Evolutionary conservation across 2,329 filamentous ascomycete genomes (phyloP), one percentile per base, ranked within the genome.

Genomic region (Apiospora aurea): DNA sequence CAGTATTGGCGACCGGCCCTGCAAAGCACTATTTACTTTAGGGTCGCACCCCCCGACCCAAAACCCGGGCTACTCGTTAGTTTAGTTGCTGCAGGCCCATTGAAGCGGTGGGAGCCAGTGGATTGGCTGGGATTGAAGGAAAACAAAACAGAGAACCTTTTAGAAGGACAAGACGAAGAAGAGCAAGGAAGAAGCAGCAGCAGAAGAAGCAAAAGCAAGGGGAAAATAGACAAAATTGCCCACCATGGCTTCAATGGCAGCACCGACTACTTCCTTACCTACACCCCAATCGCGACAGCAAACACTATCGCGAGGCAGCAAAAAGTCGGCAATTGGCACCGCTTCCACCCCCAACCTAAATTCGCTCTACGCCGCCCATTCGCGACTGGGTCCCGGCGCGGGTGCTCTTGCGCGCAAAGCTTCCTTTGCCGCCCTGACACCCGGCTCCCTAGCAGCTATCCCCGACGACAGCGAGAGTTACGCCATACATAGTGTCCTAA

Each of bases 381-480:
- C 87, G 69, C 85, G 84, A 74, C 83, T 86, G 53, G 80, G 80
- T 67, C 82, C 83, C 43, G 71, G 75, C 69, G 70, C 82, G 79
- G 66, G 84, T 86, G 72, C 85, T 92, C 76, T 87, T 88, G 78
- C 91, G 76, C 79, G 93, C 79, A 95, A 95, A 84, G 87, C 88
- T 73, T 94, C 92, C 69, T 85, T 94, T 75, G 91, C 90, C 74
- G 90, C 92, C 68, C 87, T 95, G 75, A 93, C 91, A 69, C 85
- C 85, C 73, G 85, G 84, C 78, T 90, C 90, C 38, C 86, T 92
- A 71, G 90, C 91, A 75, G 85, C 87, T 73, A 91, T 92, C 75
- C 91, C 90, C 77, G 90, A 92, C 89, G 89, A 88, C 76, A 90
- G 85, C 80, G 87, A 89, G 80, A 88, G 85, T 77, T 92, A 92